A percentile compares a stretch with the other conserved stretches of the same genome.
Conservation (phyloP, 768 basidiomycete species). For the Tylopilus vinaceipallidus region DNA sequence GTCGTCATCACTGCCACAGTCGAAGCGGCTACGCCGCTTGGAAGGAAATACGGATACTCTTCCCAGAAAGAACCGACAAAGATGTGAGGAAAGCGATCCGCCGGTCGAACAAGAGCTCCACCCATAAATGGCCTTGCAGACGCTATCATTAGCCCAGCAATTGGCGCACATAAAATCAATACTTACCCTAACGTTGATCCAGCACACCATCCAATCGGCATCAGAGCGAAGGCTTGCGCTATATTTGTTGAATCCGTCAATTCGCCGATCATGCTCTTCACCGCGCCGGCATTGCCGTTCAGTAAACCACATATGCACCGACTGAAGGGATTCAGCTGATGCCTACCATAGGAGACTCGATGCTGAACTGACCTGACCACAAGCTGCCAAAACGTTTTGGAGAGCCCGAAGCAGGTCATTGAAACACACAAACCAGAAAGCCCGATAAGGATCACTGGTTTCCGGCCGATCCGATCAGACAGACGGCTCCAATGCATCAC, state of each 20-base stretch:
- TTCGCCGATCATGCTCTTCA: constrained; percentile 69
- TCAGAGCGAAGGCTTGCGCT: constrained; percentile 25
- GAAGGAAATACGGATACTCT: constrained; percentile 60
- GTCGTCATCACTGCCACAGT: constrained; percentile 45
- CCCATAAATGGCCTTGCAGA: constrained; percentile 43
- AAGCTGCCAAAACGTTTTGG: constrained; percentile 61
- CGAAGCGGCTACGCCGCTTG: constrained; percentile 58
- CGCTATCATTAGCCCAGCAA: neutral
- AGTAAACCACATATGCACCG: constrained; percentile 30
- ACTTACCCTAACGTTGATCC: constrained; percentile 36
- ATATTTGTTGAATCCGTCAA: constrained; percentile 48
- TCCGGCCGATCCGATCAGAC: constrained; percentile 69
- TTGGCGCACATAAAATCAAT: constrained; percentile 4
- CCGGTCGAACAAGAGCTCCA: constrained; percentile 51
- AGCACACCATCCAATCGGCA: constrained; percentile 30
- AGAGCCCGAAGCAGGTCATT: constrained; percentile 71
- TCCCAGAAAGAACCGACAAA: constrained; percentile 50
- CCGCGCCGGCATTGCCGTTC: constrained; percentile 35
- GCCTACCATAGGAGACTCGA: too few relatives aligned
- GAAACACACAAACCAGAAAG: constrained; percentile 60
- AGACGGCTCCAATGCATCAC: constrained; percentile 72
- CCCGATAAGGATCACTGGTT: constrained; percentile 67
- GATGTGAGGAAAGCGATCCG: constrained; percentile 46
- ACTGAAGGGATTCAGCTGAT: constrained; percentile 10
- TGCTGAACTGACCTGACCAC: constrained; percentile 37